Percentiles rank a stretch among this genome's conserved stretches.
Evolutionary conservation across 306 rosid species (phyloP).

Genomic region (Calophaca sinica): DNA sequence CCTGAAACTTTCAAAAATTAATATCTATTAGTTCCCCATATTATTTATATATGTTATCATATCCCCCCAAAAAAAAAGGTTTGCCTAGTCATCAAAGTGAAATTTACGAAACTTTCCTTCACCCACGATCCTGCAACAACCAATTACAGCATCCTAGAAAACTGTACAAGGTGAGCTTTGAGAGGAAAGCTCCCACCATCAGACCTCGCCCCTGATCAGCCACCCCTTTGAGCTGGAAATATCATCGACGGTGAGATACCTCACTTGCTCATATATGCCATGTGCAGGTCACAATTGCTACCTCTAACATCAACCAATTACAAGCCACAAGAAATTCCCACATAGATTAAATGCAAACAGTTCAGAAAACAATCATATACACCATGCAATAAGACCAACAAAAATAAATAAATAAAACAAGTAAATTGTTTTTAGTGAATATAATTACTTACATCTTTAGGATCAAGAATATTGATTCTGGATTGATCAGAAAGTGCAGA

Average conservation of each 20-base stretch:
- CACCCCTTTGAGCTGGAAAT: neutral
- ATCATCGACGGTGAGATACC: neutral
- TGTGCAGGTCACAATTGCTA: constrained; percentile 13
- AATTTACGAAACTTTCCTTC: neutral
- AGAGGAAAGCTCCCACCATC: neutral
- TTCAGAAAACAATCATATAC: constrained; percentile 22
- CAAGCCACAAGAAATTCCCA: constrained; percentile 28
- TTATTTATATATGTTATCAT: neutral
- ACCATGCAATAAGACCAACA: constrained; percentile 7
- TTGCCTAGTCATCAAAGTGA: neutral
- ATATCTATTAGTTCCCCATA: neutral
- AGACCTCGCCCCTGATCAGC: neutral
- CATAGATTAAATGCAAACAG: constrained; percentile 8
- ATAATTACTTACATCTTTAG: constrained; percentile 82
- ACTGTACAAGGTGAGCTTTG: neutral
- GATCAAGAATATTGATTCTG: constrained; percentile 91
- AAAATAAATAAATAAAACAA: neutral
- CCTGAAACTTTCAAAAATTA: neutral
- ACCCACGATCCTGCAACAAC: neutral
- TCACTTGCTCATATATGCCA: constrained; percentile 35
- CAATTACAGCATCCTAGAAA: constrained; percentile 1
- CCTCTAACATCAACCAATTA: constrained; percentile 27
- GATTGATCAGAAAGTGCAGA: constrained; percentile 97
- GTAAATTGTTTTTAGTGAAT: constrained; percentile 28
- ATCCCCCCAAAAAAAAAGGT: neutral